Conservation (phyloP, 768 basidiomycete genomes). For the Mycena haematopus region DNA sequence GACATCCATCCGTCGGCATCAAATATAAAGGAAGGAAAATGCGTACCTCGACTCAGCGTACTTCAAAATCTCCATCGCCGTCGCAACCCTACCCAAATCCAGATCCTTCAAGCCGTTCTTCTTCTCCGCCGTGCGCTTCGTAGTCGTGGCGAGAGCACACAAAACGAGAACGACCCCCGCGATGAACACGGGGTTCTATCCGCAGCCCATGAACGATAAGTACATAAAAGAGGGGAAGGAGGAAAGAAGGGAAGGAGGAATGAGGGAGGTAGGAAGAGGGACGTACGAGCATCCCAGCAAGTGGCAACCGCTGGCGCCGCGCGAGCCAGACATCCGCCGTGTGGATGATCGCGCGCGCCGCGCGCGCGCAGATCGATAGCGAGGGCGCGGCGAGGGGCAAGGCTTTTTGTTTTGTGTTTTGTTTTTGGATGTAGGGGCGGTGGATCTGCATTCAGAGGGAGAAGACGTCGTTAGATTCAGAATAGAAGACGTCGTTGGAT, state of each 20-base stretch:
- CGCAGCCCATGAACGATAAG: too few relatives aligned
- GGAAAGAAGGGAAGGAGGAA: not conserved
- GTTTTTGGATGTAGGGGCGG: not conserved
- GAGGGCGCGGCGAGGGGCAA: conserved; percentile 45
- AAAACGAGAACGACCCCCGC: conserved; percentile 10
- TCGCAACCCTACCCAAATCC: not conserved
- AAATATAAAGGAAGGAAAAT: not conserved
- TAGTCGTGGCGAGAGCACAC: not conserved
- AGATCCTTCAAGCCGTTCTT: not conserved
- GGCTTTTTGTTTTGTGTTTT: conserved; percentile 27
- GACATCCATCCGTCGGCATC: too few relatives aligned
- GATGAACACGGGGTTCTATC: conserved; percentile 12
- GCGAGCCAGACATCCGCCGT: conserved; percentile 41
- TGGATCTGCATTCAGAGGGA: not conserved
- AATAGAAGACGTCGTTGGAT: not conserved
- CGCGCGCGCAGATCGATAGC: conserved; percentile 58
- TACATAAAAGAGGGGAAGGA: too few relatives aligned
- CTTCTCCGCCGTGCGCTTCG: not conserved
- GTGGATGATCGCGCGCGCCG: conserved; percentile 53
- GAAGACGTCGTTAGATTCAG: not conserved
- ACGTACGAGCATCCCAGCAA: conserved; percentile 8
- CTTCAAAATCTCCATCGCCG: conserved; percentile 9
- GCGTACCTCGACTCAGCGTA: conserved; percentile 5
- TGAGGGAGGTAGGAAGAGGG: too few relatives aligned
- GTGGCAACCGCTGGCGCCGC: conserved; percentile 7